A percentile compares a stretch with the other conserved stretches of the same genome.
Conservation (phyloP, 1,139 yeast species). For the Yamadazyma spencermartinsiae region DNA sequence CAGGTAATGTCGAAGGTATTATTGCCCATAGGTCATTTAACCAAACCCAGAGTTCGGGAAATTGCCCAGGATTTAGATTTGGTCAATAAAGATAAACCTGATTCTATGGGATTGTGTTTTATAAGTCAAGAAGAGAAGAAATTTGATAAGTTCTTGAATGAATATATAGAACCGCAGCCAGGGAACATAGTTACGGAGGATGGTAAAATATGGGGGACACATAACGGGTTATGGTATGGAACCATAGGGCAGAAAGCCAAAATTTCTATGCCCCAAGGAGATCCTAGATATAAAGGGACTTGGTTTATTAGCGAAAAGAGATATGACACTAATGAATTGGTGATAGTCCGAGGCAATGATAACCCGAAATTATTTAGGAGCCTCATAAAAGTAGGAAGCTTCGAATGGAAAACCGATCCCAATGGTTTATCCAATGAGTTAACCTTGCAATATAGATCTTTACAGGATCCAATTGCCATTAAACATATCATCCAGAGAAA, state of each 20-base stretch:
- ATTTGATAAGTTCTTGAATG: constrained; percentile 73
- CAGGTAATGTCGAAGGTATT: constrained; percentile 49
- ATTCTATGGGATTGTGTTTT: constrained; percentile 94
- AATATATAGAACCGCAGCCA: constrained; percentile 69
- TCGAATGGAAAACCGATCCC: constrained; percentile 34
- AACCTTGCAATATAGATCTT: constrained; percentile 66
- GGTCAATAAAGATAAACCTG: constrained; percentile 76
- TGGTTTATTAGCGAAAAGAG: constrained; percentile 87
- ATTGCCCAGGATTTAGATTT: constrained; percentile 58
- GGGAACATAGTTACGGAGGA: constrained; percentile 77
- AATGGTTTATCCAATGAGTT: constrained; percentile 19
- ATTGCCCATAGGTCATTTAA: constrained; percentile 77
- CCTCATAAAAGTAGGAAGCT: constrained; percentile 41
- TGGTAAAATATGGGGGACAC: constrained; percentile 77
- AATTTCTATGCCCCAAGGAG: constrained; percentile 56
- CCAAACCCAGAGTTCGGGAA: constrained; percentile 72
- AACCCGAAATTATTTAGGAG: constrained; percentile 55
- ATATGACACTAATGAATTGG: constrained; percentile 62
- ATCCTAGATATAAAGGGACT: constrained; percentile 65
- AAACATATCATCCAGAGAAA: constrained; percentile 15
- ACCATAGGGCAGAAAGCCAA: constrained; percentile 81
- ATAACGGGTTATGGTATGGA: constrained; percentile 88
- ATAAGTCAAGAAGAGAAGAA: constrained; percentile 73
- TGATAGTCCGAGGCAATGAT: constrained; percentile 75
- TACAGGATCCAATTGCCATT: constrained; percentile 54